Percentiles rank a stretch among this genome's conserved stretches.
phyloP scores from a whole-genome alignment of 768 basidiomycete species.

The Phaeotremella skinneri region DNA sequence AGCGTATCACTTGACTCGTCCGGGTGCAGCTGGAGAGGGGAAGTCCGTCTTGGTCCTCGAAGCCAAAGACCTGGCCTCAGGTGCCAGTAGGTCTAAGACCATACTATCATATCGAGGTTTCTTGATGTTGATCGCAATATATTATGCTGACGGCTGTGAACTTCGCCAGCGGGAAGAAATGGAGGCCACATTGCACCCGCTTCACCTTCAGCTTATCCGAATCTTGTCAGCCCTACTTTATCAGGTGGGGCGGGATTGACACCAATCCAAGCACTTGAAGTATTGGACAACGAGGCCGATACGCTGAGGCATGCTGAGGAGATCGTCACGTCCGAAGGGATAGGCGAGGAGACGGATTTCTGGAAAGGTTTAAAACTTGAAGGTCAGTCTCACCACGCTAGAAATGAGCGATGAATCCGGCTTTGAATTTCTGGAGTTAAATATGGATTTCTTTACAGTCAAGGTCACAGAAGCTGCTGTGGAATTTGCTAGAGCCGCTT shows the following conservation, averaged over 20 bases:
- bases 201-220: slow-evolving; percentile 17
- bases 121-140: background rate
- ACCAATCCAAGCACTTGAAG: slow-evolving; percentile 26
- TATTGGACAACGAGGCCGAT: slow-evolving; percentile 37
- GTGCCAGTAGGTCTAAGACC: slow-evolving; percentile 27
- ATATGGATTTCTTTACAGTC: slow-evolving; percentile 1
- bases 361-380: slow-evolving; percentile 40
- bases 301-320: slow-evolving; percentile 28
- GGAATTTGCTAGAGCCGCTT: slow-evolving; percentile 5
- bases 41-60: slow-evolving; percentile 26
- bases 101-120: too few relatives aligned
- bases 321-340: slow-evolving; percentile 29
- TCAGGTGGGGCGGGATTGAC: slow-evolving; percentile 37
- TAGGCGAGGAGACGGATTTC: slow-evolving; percentile 32
- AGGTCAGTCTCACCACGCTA: too few relatives aligned
- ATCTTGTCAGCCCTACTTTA: slow-evolving; percentile 13
- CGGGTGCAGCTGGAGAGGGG: slow-evolving; percentile 20
- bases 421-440: too few relatives aligned
- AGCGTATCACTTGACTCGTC: slow-evolving; percentile 34
- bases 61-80: slow-evolving; percentile 38
- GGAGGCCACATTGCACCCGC: slow-evolving; percentile 34
- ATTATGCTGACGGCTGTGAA: background rate
- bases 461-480: background rate
- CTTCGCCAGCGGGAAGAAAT: slow-evolving; percentile 29
- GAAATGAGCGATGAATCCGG: too few relatives aligned